These are phyloP conservation scores for Ogataea parapolymorpha DNA, from an alignment of 805 yeast species.

Conservation along the genomic window DNA sequence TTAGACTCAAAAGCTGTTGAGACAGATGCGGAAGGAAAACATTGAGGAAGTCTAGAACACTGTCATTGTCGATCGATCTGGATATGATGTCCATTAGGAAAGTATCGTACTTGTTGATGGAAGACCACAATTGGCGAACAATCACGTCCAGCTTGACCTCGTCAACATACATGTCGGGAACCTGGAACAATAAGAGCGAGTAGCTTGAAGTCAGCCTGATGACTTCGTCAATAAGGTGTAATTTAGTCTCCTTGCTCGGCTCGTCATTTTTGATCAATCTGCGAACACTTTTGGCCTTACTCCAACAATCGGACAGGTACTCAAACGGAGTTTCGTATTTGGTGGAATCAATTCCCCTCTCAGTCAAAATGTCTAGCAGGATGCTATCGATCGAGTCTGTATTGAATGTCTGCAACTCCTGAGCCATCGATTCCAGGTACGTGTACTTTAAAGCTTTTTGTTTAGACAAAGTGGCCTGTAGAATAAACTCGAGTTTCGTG, in stretches of 20 bases:
- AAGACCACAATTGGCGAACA: constrained; percentile 26
- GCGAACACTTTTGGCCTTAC: constrained; percentile 37
- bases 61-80: constrained; percentile 64
- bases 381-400: constrained; percentile 44
- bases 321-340: constrained; percentile 36
- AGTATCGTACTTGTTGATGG: constrained; percentile 31
- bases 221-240: constrained; percentile 43
- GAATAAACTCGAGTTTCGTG: constrained; percentile 35
- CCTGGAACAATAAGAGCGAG: constrained; percentile 65
- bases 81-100: constrained; percentile 56
- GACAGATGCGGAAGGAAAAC: constrained; percentile 48
- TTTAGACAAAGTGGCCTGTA: constrained; percentile 34
- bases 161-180: constrained; percentile 57
- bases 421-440: constrained; percentile 24
- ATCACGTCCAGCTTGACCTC: constrained; percentile 33
- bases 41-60: constrained; percentile 56
- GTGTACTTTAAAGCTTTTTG: constrained; percentile 19
- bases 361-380: constrained; percentile 55
- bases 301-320: constrained; percentile 47
- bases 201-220: constrained; percentile 53
- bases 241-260: constrained; percentile 35
- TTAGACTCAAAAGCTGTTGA: constrained; percentile 34
- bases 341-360: constrained; percentile 41
- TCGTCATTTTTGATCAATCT: constrained; percentile 43
- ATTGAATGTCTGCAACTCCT: constrained; percentile 26